These are phyloP conservation scores for Clarireedia monteithiana DNA, from an alignment of 2,329 filamentous ascomycete genomes.

Conservation along the genomic window DNA sequence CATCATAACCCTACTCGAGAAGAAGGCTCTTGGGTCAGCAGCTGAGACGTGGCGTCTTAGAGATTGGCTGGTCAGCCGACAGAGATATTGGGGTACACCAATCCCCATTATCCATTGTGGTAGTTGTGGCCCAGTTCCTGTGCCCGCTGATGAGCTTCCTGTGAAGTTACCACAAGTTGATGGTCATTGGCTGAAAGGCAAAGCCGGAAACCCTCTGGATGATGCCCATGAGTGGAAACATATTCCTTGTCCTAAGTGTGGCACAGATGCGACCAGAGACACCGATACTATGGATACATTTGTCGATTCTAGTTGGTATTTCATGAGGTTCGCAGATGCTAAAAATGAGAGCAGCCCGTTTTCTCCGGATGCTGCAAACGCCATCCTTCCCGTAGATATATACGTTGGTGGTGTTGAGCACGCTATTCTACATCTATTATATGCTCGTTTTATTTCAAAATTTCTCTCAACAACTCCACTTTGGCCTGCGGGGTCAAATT, in stretches of 20 bases:
- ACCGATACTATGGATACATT: conserved; percentile 97
- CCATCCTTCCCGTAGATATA: conserved; percentile 68
- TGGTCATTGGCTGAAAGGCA: conserved; percentile 59
- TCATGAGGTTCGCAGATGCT: conserved; percentile 68
- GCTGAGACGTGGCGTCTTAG: conserved; percentile 71
- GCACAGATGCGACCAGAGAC: conserved; percentile 64
- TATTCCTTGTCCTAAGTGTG: conserved; percentile 67
- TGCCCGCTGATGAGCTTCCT: conserved; percentile 68
- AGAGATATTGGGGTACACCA: conserved; percentile 85
- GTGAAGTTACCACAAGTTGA: conserved; percentile 65
- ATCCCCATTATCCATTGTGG: conserved; percentile 82
- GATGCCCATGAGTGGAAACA: conserved; percentile 66
- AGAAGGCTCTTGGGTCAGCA: conserved; percentile 48
- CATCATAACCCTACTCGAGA: conserved; percentile 50
- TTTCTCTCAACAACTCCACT: conserved; percentile 57
- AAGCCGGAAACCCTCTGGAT: conserved; percentile 70
- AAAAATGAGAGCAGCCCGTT: conserved; percentile 56
- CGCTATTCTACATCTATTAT: conserved; percentile 82
- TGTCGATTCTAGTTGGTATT: conserved; percentile 94
- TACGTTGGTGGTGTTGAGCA: conserved; percentile 89
- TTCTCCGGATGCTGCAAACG: conserved; percentile 47
- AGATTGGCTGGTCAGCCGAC: conserved; percentile 89
- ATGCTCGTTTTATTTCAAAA: conserved; percentile 85
- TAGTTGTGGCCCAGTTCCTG: conserved; percentile 70
- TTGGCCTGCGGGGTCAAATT: conserved; percentile 36